Base-by-base conservation (phyloP, 345 rosid genomes). In the Corchorus olitorius region DNA sequence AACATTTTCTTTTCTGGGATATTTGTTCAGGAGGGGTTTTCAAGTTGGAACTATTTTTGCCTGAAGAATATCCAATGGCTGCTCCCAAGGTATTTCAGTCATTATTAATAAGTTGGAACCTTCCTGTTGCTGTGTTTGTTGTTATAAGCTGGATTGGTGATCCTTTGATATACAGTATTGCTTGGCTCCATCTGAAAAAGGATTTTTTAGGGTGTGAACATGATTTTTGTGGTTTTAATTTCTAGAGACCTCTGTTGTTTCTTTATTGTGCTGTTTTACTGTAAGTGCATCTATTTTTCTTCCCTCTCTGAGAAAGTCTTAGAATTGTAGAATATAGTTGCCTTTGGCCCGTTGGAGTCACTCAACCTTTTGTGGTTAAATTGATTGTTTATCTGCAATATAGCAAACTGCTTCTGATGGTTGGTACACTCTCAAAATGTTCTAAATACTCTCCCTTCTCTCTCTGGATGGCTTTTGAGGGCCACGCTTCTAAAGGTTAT, bases 61-160 rank as follows among this genome's bases (percentile, higher is more conserved):
- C 99, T 27, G 99, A 97, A 89, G 99, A 97, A 81, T 97, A 97
- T 86, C 99, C 99, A 50, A 97, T 97, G 98, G 93, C 99, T 48
- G 98, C 99, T 43, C 99, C 99, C 50, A 95, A 95, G 98, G 99
- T 95, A 91, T 45, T 76, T 59, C 7, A 58, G 17, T 50, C 63
- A 22, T 66, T 72, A 66, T 22, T 35, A 39, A 50, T 60, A 45
- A 34, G 50, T 58, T 10, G 37, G 45, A 19, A 35, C 15, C 33
- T 13, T 37, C 5, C 45, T 52, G 19, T n/a, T 53, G 12, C 59
- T 16, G 12, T 19, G 39, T 56, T 12, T 60, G 5, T 66, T 48
- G 41, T 50, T 37, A 8, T 9, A 22, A 4, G 43, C 39, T 65
- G 27, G 50, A 20, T 52, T 39, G 27, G 0, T 3, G 19, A 43